Evolutionary conservation across 495 filamentous ascomycete genomes (phyloP).

Genomic region (Penicillium desertorum): DNA sequence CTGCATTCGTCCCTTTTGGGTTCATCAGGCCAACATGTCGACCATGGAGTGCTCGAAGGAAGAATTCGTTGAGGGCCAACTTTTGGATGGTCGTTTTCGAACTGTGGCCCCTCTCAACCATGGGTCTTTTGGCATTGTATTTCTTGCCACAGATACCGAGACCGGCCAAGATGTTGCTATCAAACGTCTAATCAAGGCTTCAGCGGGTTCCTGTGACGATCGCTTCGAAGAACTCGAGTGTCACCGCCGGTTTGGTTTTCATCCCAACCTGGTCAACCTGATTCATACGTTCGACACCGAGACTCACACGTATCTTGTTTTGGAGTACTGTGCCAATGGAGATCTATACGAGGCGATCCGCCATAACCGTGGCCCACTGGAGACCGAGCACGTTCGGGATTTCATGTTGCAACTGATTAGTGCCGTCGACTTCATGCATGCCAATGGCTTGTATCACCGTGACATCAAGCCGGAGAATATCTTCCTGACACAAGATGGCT

Average conservation of each 20-base stretch:
- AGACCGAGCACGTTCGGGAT: constrained; percentile 93
- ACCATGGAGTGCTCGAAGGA: constrained; percentile 79
- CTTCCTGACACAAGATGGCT: constrained; percentile 80
- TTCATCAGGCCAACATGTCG: constrained; percentile 34
- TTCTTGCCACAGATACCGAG: constrained; percentile 75
- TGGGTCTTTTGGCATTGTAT: constrained; percentile 98
- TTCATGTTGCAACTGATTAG: constrained; percentile 95
- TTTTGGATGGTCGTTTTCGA: constrained; percentile 83
- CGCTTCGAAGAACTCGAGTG: constrained; percentile 83
- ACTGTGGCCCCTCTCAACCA: constrained; percentile 94
- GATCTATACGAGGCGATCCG: constrained; percentile 98
- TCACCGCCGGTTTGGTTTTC: constrained; percentile 72
- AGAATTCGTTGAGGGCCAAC: constrained; percentile 66
- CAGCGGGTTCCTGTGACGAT: constrained; percentile 64
- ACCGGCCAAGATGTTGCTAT: constrained; percentile 82
- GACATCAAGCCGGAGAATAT: constrained; percentile 99
- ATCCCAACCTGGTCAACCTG: constrained; percentile 93
- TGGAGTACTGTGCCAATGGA: constrained; percentile 95
- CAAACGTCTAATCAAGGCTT: constrained; percentile 85
- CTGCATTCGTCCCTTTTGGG: constrained; percentile 36
- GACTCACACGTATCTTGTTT: constrained; percentile 82
- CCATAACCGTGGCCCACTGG: constrained; percentile 76
- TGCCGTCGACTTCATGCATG: constrained; percentile 87
- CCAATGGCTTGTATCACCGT: constrained; percentile 88
- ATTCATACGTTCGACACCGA: constrained; percentile 90